phyloP scores from a whole-genome alignment of 306 rosid genomes.

The Fragaria vesca region DNA sequence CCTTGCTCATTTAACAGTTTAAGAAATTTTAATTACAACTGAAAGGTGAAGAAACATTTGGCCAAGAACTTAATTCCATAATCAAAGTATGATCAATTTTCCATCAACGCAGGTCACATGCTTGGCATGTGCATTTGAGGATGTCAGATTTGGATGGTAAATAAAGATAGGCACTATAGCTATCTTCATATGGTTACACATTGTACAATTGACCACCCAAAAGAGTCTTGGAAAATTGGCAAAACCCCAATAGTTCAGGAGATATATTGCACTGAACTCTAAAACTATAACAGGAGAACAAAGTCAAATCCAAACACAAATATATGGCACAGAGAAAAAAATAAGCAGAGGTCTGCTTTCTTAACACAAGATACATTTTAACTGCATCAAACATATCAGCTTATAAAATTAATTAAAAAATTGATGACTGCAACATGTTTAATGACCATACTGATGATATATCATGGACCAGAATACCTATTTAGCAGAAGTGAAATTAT shows the following conservation, averaged over 20 bases:
- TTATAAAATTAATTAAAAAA: background rate
- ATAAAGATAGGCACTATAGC: background rate
- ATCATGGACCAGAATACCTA: background rate
- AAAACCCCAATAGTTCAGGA: background rate
- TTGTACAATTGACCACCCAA: background rate
- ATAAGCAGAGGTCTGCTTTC: background rate
- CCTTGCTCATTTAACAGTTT: background rate
- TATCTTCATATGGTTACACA: background rate
- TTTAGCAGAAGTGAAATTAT: background rate
- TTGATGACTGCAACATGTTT: background rate
- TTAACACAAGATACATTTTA: background rate
- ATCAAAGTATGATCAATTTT: background rate
- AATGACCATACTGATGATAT: background rate
- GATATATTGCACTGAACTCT: background rate
- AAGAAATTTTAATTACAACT: background rate
- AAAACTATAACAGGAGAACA: background rate
- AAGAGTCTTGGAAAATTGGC: background rate
- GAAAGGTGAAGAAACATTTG: background rate
- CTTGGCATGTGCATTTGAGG: background rate
- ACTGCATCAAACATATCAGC: background rate
- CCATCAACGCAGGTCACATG: background rate
- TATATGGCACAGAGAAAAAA: background rate
- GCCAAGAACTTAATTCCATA: background rate
- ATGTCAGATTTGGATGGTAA: background rate
- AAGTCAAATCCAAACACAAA: background rate